Evolutionary conservation across 2,329 filamentous ascomycete species (phyloP).

Genomic region (Blastomyces gilchristii): DNA sequence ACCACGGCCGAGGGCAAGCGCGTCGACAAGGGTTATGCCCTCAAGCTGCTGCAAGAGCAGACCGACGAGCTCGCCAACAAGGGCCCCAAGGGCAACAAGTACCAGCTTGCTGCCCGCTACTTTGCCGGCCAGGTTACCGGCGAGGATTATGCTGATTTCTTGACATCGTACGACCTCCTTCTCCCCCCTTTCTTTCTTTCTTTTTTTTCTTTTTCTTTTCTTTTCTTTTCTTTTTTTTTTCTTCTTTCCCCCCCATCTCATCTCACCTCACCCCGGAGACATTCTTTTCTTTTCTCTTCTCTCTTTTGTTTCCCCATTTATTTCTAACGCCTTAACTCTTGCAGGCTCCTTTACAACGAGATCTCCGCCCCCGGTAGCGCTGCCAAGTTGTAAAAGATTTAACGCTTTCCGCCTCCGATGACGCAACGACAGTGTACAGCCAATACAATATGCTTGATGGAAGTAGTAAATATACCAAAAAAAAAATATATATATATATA

Average conservation of each 20-base stretch:
- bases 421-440: too few species aligned
- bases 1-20: slow-evolving; percentile 79
- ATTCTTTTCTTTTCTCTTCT: slow-evolving; percentile 5
- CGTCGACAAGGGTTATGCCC: slow-evolving; percentile 83
- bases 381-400: slow-evolving; percentile 45
- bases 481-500: too few species aligned
- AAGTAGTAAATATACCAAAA: too few species aligned
- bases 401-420: neutral
- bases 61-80: slow-evolving; percentile 63
- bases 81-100: slow-evolving; percentile 84
- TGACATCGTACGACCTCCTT: slow-evolving; percentile 58
- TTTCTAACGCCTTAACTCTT: slow-evolving; percentile 11
- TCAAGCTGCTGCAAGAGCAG: slow-evolving; percentile 78
- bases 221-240: slow-evolving; percentile 7
- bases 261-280: too few species aligned
- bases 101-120: slow-evolving; percentile 78
- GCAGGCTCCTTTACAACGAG: slow-evolving; percentile 73
- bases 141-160: slow-evolving; percentile 94
- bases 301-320: slow-evolving; percentile 15
- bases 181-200: too few species aligned
- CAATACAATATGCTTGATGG: too few species aligned
- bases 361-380: slow-evolving; percentile 62
- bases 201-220: too few species aligned
- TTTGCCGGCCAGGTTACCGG: slow-evolving; percentile 88
- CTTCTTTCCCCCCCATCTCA: too few species aligned